Conservation (phyloP, 2,329 filamentous ascomycete genomes). For the Exophiala alcalophila region DNA sequence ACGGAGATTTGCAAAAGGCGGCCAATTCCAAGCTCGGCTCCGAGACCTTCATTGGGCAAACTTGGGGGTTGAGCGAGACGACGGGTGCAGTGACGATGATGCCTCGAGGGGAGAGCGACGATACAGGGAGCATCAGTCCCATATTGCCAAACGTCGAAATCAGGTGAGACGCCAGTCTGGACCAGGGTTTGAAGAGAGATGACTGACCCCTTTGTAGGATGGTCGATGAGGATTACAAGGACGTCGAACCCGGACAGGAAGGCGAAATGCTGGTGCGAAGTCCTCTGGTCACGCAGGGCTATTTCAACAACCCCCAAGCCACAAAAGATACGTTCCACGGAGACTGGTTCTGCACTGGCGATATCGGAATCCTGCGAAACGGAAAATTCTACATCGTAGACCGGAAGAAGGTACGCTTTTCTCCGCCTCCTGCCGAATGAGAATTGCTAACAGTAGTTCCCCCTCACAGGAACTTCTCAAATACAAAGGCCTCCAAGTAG, state of each 20-base stretch:
- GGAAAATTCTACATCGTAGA: conserved; percentile 84
- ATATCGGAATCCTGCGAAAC: conserved; percentile 35
- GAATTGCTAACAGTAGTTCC: neutral
- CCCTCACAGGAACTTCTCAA: conserved; percentile 46
- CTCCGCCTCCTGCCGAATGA: neutral
- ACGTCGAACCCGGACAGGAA: conserved; percentile 23
- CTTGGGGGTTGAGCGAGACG: conserved; percentile 60
- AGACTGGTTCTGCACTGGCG: conserved; percentile 37
- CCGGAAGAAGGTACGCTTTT: conserved; percentile 55
- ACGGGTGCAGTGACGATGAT: conserved; percentile 47
- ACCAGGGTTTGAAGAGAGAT: neutral
- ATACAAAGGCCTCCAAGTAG: conserved; percentile 64
- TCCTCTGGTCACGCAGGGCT: conserved; percentile 28
- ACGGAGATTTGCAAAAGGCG: conserved; percentile 52
- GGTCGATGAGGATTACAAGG: conserved; percentile 24
- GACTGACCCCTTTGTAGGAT: conserved; percentile 12
- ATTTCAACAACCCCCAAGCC: conserved; percentile 35
- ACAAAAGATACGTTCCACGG: conserved; percentile 33
- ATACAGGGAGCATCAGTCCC: conserved; percentile 47
- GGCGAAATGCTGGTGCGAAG: conserved; percentile 26
- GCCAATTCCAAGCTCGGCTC: conserved; percentile 51
- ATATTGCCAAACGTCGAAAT: conserved; percentile 36
- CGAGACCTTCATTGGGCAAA: conserved; percentile 48
- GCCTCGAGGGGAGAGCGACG: conserved; percentile 41
- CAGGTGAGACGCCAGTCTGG: conserved; percentile 11